Evolutionary conservation across 345 rosid genomes (phyloP).

Genomic region (Eucalyptus coolabah): DNA sequence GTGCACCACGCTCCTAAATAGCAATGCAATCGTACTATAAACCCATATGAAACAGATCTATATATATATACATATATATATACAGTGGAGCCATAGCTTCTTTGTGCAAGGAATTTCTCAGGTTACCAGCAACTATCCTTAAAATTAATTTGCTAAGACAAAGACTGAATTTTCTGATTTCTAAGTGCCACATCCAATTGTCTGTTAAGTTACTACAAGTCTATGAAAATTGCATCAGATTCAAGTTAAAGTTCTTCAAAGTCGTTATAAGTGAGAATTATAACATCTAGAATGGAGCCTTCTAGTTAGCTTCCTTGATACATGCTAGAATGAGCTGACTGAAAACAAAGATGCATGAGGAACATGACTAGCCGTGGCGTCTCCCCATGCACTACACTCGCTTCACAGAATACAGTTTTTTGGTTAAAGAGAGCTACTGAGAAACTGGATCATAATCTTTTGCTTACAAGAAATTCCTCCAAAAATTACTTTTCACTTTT

Average conservation of each 20-base stretch:
- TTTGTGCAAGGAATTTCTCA: neutral
- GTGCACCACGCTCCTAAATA: constrained; percentile 85
- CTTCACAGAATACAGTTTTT: neutral
- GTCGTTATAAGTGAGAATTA: neutral
- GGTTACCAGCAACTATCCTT: neutral
- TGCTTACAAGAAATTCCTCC: neutral
- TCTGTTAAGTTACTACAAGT: neutral
- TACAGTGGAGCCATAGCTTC: neutral
- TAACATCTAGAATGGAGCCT: neutral
- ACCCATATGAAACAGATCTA: neutral
- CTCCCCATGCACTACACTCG: neutral
- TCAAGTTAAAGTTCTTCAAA: neutral
- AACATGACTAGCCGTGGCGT: neutral
- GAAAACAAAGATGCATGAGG: neutral
- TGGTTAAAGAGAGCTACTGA: neutral
- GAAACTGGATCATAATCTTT: neutral
- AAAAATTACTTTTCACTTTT: neutral
- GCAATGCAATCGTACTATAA: neutral
- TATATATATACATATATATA: neutral
- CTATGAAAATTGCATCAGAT: neutral
- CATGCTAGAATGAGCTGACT: neutral
- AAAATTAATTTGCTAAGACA: neutral
- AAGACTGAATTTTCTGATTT: neutral
- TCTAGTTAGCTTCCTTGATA: neutral
- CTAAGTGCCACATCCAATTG: neutral